Evolutionary conservation across 768 basidiomycete species (phyloP), one percentile per base, ranked within the genome.

Genomic region (Albatrellus ellisii): DNA sequence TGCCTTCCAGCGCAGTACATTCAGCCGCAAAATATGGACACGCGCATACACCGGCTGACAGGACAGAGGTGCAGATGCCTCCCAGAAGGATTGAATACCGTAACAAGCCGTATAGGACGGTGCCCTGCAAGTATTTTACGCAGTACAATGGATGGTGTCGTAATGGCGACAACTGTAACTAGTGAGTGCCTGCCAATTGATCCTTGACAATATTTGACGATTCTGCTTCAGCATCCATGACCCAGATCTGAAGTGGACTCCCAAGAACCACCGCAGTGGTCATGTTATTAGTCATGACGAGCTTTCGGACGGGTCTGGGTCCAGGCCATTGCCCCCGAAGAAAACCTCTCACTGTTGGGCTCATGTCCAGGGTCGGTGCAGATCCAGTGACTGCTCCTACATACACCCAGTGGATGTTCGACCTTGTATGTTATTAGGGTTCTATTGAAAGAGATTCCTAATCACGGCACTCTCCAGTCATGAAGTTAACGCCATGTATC

Each of bases 61-160:
- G n/a, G n/a, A n/a, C n/a, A n/a, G n/a, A n/a, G n/a, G n/a, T n/a
- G n/a, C n/a, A n/a, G n/a, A n/a, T n/a, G n/a, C 20, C 15, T 14
- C 35, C 35, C 9, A 22, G 20, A 12, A 15, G 14, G 17, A 5
- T 22, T 2, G 35, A 22, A 3, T 36, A 36, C 11, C 8, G 45
- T 51, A 37, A 47, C 44, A 2, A 38, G 39, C 50, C 38, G 46
- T 43, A 20, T 41, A 56, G 17, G 46, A 45, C 29, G 33, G 44
- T 31, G 17, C 29, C 29, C 14, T 41, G 40, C 29, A 25, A 27
- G 28, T 31, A 41, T 15, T 41, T 11, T 4, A 41, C 18, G 6
- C 17, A 31, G 28, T 31, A 18, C 8, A 32, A 41, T 17, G 40
- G 40, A 12, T 41, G 17, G 22, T 41, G 40, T 15, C 40, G 28